phyloP scores from a whole-genome alignment of 805 yeast genomes.

The Pichia exigua region DNA sequence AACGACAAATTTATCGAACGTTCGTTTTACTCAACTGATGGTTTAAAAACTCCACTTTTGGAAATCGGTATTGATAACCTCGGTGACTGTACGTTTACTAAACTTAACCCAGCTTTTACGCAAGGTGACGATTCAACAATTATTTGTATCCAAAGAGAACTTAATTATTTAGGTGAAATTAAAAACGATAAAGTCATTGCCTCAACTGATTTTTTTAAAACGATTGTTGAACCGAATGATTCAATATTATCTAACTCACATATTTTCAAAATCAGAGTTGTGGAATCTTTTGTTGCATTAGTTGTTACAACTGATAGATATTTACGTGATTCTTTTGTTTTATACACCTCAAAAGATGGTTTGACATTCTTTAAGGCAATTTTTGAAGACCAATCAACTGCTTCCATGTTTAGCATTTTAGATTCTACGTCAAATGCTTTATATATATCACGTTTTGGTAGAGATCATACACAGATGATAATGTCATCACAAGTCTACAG shows the following conservation, averaged over 20 bases:
- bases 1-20: conserved; percentile 14
- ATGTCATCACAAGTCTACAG: conserved; percentile 33
- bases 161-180: conserved; percentile 36
- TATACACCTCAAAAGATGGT: conserved; percentile 43
- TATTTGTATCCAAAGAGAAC: conserved; percentile 29
- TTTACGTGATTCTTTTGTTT: conserved; percentile 29
- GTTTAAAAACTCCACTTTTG: conserved; percentile 30
- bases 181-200: conserved; percentile 28
- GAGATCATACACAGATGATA: conserved; percentile 11
- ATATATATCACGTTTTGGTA: conserved; percentile 32
- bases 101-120: conserved; percentile 18
- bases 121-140: conserved; percentile 22
- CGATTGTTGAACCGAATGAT: conserved; percentile 14
- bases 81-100: conserved; percentile 19
- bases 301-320: conserved; percentile 38
- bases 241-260: conserved; percentile 17
- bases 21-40: conserved; percentile 34
- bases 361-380: conserved; percentile 32
- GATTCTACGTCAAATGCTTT: conserved; percentile 35
- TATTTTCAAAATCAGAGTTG: conserved; percentile 28
- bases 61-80: conserved; percentile 10
- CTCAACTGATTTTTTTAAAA: conserved; percentile 38
- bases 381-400: conserved; percentile 30
- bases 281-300: conserved; percentile 34
- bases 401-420: conserved; percentile 32